Evolutionary conservation across 169 alveolate species (phyloP).

Genomic region (Plasmodium berghei): DNA sequence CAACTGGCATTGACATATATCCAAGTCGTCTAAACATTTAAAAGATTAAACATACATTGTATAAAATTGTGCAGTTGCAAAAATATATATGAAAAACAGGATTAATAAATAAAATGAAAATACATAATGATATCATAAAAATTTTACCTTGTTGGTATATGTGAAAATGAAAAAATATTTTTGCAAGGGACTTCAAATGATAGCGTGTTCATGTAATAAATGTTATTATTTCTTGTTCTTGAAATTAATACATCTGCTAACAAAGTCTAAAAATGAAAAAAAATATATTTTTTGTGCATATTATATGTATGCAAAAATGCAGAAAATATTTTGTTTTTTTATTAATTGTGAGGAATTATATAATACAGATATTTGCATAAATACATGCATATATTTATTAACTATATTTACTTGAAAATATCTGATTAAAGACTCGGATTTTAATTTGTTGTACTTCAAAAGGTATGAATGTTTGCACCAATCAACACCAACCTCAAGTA

Average conservation of each 20-base stretch:
- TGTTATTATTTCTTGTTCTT: constrained; percentile 71
- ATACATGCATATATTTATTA: background rate
- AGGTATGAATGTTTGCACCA: constrained; percentile 89
- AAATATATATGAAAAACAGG: too few relatives aligned
- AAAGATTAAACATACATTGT: background rate
- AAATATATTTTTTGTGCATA: background rate
- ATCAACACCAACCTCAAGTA: constrained; percentile 89
- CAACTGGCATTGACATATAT: constrained; percentile 84
- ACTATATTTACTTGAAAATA: constrained; percentile 66
- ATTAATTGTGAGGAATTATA: too few relatives aligned
- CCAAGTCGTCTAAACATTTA: constrained; percentile 79
- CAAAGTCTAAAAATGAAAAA: constrained; percentile 47
- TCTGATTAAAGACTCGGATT: constrained; percentile 81
- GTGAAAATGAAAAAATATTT: constrained; percentile 82
- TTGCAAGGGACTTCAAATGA: constrained; percentile 81
- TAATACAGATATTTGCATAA: background rate
- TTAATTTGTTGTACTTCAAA: constrained; percentile 87
- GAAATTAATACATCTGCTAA: constrained; percentile 82
- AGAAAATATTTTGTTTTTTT: background rate
- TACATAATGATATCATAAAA: constrained; percentile 1
- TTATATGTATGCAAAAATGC: background rate
- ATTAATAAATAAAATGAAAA: background rate
- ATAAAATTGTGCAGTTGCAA: too few relatives aligned
- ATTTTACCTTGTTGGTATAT: constrained; percentile 78
- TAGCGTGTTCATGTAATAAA: constrained; percentile 58